Percentiles rank a stretch among this genome's conserved stretches.
phyloP scores from a whole-genome alignment of 164 flowering plant species.

The Berberis vulgaris region DNA sequence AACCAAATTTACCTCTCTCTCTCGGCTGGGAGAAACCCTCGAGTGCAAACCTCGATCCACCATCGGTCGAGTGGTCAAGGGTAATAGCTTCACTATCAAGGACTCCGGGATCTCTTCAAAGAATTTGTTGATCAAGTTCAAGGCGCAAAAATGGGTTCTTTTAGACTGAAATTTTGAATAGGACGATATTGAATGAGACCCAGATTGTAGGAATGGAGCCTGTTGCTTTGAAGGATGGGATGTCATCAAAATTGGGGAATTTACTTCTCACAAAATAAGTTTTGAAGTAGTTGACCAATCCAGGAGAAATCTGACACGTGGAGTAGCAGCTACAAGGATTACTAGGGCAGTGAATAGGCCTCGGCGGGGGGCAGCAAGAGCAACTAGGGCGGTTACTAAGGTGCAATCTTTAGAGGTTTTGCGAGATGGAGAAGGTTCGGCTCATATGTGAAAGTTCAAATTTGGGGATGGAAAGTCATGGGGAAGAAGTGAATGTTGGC shows the following conservation, averaged over 20 bases:
- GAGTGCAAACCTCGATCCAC: conserved; percentile 22
- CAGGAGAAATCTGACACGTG: too few relatives aligned
- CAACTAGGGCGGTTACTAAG: too few relatives aligned
- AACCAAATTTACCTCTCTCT: too few relatives aligned
- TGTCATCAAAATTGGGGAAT: conserved; percentile 51
- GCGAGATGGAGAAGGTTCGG: too few relatives aligned
- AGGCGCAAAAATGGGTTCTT: conserved; percentile 41
- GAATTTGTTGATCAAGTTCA: conserved; percentile 40
- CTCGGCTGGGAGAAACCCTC: conserved; percentile 46
- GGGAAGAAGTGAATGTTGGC: conserved; percentile 1
- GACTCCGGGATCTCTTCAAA: conserved; percentile 66
- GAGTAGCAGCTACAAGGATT: too few relatives aligned
- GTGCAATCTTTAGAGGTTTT: too few relatives aligned
- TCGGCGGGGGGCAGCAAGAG: too few relatives aligned
- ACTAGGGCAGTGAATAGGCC: too few relatives aligned
- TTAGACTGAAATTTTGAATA: conserved; percentile 61
- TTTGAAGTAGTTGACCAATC: conserved; percentile 5
- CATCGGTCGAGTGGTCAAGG: conserved; percentile 52
- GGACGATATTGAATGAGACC: conserved; percentile 38
- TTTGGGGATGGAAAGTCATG: neutral
- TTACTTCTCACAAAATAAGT: conserved; percentile 32
- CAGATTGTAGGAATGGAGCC: conserved; percentile 21
- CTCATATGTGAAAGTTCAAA: too few relatives aligned
- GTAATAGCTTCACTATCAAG: conserved; percentile 53
- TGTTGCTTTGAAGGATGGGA: conserved; percentile 37